Conservation (phyloP, 768 basidiomycete species). For the Termitomyces sp. region DNA sequence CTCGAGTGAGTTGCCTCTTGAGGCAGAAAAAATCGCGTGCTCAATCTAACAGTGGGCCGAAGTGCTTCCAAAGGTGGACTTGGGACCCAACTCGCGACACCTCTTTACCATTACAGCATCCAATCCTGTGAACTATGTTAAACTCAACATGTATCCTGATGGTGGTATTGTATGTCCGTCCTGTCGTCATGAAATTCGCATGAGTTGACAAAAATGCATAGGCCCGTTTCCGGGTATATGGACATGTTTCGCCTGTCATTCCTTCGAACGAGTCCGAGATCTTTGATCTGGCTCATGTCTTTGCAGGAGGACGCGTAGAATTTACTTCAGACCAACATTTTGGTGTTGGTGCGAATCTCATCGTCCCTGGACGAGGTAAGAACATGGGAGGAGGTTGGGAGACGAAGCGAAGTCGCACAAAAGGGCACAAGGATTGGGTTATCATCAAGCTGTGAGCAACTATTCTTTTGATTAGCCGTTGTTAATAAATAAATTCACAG, state of each 20-base stretch:
- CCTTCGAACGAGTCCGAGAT: constrained; percentile 39
- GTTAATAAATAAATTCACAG: constrained; percentile 28
- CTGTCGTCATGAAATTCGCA: constrained; percentile 2
- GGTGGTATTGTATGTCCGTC: constrained; percentile 79
- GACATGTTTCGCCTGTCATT: constrained; percentile 62
- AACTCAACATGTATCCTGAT: constrained; percentile 93
- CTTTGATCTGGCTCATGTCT: constrained; percentile 89
- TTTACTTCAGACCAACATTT: constrained; percentile 93
- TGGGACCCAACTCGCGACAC: constrained; percentile 86
- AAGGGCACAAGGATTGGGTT: constrained; percentile 87
- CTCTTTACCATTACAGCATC: constrained; percentile 70
- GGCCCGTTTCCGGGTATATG: constrained; percentile 93
- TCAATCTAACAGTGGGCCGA: constrained; percentile 63
- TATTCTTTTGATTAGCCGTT: background rate
- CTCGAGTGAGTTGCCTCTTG: constrained; percentile 37
- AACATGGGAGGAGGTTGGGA: constrained; percentile 99
- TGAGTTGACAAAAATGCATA: constrained; percentile 20
- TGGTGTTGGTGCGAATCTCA: constrained; percentile 84
- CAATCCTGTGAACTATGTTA: constrained; percentile 65
- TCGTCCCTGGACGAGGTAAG: constrained; percentile 86
- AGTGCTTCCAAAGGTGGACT: constrained; percentile 65
- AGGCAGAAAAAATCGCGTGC: background rate
- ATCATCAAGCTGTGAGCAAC: constrained; percentile 76
- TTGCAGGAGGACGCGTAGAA: constrained; percentile 82
- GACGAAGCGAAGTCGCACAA: constrained; percentile 78